Evolutionary conservation across 345 rosid genomes (phyloP).

Genomic region (Arabidopsis arenosa): DNA sequence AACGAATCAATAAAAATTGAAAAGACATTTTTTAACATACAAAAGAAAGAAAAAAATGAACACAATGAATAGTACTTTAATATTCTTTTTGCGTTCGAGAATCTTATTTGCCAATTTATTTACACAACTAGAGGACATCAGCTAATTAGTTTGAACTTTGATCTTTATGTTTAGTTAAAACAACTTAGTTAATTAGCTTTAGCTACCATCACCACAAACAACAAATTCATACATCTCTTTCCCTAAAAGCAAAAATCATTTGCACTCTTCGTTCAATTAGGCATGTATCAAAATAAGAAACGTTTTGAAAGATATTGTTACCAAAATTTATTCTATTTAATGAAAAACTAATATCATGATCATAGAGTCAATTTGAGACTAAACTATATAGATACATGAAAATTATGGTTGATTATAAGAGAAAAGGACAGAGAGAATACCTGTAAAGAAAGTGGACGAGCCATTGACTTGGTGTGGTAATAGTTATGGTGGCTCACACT

Average conservation of each 20-base stretch:
- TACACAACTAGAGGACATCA: background rate
- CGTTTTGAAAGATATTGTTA: background rate
- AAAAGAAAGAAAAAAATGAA: background rate
- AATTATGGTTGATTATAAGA: slow-evolving; percentile 10
- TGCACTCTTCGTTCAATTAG: slow-evolving; percentile 11
- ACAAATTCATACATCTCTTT: slow-evolving; percentile 5
- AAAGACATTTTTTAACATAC: slow-evolving; percentile 35
- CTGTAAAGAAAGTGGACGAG: slow-evolving; percentile 89
- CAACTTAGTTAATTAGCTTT: background rate
- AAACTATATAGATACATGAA: slow-evolving; percentile 6
- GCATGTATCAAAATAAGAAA: slow-evolving; percentile 3
- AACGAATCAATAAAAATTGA: slow-evolving; percentile 28
- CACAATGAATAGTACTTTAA: background rate
- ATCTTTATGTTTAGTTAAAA: background rate
- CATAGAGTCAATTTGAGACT: slow-evolving; percentile 8
- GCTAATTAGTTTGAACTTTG: background rate
- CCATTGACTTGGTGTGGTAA: slow-evolving; percentile 65
- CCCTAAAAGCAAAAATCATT: slow-evolving; percentile 3
- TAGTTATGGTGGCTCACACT: slow-evolving; percentile 36
- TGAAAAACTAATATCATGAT: slow-evolving; percentile 8
- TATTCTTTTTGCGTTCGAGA: slow-evolving; percentile 15
- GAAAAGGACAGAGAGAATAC: slow-evolving; percentile 45
- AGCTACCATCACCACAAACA: background rate
- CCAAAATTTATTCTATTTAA: background rate
- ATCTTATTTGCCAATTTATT: slow-evolving; percentile 30